Conservation (phyloP, 2,329 filamentous ascomycete species). For the Ampelomyces quisqualis region DNA sequence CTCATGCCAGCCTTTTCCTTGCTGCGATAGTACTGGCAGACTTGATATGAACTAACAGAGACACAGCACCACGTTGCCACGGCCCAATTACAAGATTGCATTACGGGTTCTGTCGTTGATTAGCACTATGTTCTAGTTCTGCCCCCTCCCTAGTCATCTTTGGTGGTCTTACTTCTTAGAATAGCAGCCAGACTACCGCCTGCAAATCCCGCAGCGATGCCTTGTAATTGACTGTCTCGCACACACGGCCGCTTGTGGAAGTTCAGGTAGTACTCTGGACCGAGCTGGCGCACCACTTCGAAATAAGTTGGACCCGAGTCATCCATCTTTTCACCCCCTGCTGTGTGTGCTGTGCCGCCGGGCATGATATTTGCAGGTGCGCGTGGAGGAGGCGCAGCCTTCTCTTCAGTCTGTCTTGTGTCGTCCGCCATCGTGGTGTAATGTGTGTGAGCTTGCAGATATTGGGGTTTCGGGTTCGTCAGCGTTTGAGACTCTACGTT, state of each 20-base stretch:
- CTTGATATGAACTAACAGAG: constrained; percentile 76
- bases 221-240: constrained; percentile 76
- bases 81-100: constrained; percentile 78
- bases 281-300: constrained; percentile 68
- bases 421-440: constrained; percentile 50
- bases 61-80: constrained; percentile 72
- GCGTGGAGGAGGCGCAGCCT: constrained; percentile 22
- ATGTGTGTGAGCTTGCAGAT: too few relatives aligned
- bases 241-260: constrained; percentile 82
- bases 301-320: constrained; percentile 43
- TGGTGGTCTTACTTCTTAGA: constrained; percentile 63
- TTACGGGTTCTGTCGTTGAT: constrained; percentile 56
- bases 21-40: constrained; percentile 72
- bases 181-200: constrained; percentile 74
- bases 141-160: neutral
- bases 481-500: neutral
- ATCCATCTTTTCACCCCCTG: constrained; percentile 54
- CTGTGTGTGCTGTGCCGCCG: constrained; percentile 59
- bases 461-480: too few relatives aligned
- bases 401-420: constrained; percentile 39
- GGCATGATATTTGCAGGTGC: constrained; percentile 48
- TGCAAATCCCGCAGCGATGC: constrained; percentile 76
- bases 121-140: constrained; percentile 5
- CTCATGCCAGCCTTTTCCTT: constrained; percentile 82
- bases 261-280: constrained; percentile 66